Conservation (phyloP, 2,329 filamentous ascomycete species). For the Dryadomyces quercus-mongolicae region DNA sequence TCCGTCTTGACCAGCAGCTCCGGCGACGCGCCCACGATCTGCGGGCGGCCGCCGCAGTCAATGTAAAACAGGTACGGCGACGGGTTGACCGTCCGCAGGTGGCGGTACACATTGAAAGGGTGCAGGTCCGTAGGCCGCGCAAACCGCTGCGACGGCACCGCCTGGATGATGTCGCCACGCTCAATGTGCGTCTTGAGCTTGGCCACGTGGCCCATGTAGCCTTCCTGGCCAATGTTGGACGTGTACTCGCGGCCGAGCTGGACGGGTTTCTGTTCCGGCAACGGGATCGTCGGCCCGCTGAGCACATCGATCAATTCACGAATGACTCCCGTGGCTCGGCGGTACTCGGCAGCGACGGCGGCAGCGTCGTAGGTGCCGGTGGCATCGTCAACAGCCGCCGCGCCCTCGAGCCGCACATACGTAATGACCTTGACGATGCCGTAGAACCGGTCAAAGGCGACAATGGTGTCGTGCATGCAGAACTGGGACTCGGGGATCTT, state of each 20-base stretch:
- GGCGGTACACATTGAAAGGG: conserved; percentile 96
- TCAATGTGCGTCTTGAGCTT: conserved; percentile 82
- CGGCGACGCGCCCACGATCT: conserved; percentile 89
- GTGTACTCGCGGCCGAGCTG: conserved; percentile 64
- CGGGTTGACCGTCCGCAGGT: conserved; percentile 92
- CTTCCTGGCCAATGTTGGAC: conserved; percentile 80
- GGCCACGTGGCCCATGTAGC: conserved; percentile 85
- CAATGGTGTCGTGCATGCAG: conserved; percentile 91
- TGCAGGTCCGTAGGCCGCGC: conserved; percentile 81
- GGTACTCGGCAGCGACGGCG: conserved; percentile 54
- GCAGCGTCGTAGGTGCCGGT: conserved; percentile 5
- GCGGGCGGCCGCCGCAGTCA: conserved; percentile 74
- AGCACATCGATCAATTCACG: conserved; percentile 58
- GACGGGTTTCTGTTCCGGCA: conserved; percentile 67
- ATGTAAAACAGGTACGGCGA: conserved; percentile 97
- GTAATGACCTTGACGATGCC: conserved; percentile 89
- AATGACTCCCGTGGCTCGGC: conserved; percentile 51
- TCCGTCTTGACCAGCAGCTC: conserved; percentile 92
- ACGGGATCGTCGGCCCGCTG: conserved; percentile 59
- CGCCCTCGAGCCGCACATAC: conserved; percentile 57
- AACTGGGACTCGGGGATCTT: conserved; percentile 88
- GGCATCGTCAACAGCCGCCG: conserved; percentile 20
- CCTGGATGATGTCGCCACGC: conserved; percentile 91
- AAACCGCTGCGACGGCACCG: conserved; percentile 88
- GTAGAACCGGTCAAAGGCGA: conserved; percentile 91